Conservation (phyloP, 2,329 filamentous ascomycete species). For the Thielaviopsis punctulata region DNA sequence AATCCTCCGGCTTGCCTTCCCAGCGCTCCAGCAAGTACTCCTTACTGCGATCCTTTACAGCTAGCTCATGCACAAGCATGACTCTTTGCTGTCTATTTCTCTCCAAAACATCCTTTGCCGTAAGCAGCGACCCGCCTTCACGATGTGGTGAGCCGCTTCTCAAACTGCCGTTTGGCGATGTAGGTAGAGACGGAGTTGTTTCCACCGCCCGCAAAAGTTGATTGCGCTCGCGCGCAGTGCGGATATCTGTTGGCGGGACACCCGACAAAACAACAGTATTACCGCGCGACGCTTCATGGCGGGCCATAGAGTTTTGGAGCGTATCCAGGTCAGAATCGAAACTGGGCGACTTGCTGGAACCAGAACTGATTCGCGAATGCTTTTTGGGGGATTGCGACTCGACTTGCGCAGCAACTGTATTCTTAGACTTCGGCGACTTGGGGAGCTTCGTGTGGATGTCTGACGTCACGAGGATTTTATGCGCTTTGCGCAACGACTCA, state of each 20-base stretch:
- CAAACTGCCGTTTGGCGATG: conserved; percentile 39
- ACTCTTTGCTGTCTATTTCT: conserved; percentile 35
- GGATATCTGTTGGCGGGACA: conserved; percentile 14
- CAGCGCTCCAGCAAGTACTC: conserved; percentile 33
- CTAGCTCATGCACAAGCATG: conserved; percentile 43
- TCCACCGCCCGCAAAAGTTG: conserved; percentile 16
- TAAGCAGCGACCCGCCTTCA: conserved; percentile 30
- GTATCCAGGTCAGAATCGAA: conserved; percentile 33
- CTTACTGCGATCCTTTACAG: conserved; percentile 33
- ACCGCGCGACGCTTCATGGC: conserved; percentile 25
- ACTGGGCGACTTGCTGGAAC: conserved; percentile 19
- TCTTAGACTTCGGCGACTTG: not conserved
- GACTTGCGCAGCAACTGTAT: not conserved
- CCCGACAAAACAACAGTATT: conserved; percentile 10
- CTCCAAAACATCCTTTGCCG: conserved; percentile 34
- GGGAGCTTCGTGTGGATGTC: conserved; percentile 26
- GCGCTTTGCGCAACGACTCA: conserved; percentile 28
- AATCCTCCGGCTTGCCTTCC: conserved; percentile 34
- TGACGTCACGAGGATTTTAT: conserved; percentile 33
- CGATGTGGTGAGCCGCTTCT: conserved; percentile 34
- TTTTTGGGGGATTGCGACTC: conserved; percentile 2
- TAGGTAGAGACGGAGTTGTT: conserved; percentile 25
- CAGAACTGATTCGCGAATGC: conserved; percentile 12
- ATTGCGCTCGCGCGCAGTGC: not conserved
- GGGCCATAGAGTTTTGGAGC: conserved; percentile 28